Evolutionary conservation across 345 rosid species (phyloP).

Genomic region (Ceriops decandra): DNA sequence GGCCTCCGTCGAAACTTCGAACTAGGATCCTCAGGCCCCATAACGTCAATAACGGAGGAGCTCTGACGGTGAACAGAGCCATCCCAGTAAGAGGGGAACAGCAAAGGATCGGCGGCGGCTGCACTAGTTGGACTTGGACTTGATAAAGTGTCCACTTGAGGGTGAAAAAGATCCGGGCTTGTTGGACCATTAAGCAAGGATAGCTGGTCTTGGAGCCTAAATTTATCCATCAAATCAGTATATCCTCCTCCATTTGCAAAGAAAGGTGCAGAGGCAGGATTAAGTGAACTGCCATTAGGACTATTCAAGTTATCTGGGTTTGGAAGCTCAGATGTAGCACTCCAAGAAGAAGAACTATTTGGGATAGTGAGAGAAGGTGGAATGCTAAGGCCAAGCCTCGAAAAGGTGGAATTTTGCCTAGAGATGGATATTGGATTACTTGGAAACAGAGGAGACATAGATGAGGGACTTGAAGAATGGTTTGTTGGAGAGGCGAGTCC

Average conservation of each 20-base stretch:
- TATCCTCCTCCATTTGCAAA: slow-evolving; percentile 43
- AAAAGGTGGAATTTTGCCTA: slow-evolving; percentile 36
- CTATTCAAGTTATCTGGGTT: slow-evolving; percentile 50
- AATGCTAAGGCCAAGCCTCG: slow-evolving; percentile 28
- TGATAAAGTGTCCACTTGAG: slow-evolving; percentile 35
- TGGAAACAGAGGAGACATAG: slow-evolving; percentile 41
- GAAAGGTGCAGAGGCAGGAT: slow-evolving; percentile 65
- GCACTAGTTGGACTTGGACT: slow-evolving; percentile 35
- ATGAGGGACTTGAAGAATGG: slow-evolving; percentile 45
- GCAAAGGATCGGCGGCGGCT: slow-evolving; percentile 24
- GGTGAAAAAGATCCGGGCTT: slow-evolving; percentile 43
- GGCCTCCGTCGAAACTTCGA: slow-evolving; percentile 81
- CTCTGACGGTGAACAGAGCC: slow-evolving; percentile 60
- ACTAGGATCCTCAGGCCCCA: slow-evolving; percentile 59
- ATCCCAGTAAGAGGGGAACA: slow-evolving; percentile 44
- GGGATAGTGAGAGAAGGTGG: slow-evolving; percentile 42
- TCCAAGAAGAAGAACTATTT: slow-evolving; percentile 40
- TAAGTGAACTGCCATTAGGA: slow-evolving; percentile 42
- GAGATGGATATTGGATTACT: slow-evolving; percentile 34
- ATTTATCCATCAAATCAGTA: slow-evolving; percentile 48
- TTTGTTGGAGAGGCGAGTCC: slow-evolving; percentile 41
- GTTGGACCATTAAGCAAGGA: slow-evolving; percentile 49
- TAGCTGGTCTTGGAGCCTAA: slow-evolving; percentile 62
- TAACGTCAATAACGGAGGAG: slow-evolving; percentile 64
- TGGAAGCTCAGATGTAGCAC: slow-evolving; percentile 40